Conservation (phyloP, 306 rosid species). For the Vicia sativa region DNA sequence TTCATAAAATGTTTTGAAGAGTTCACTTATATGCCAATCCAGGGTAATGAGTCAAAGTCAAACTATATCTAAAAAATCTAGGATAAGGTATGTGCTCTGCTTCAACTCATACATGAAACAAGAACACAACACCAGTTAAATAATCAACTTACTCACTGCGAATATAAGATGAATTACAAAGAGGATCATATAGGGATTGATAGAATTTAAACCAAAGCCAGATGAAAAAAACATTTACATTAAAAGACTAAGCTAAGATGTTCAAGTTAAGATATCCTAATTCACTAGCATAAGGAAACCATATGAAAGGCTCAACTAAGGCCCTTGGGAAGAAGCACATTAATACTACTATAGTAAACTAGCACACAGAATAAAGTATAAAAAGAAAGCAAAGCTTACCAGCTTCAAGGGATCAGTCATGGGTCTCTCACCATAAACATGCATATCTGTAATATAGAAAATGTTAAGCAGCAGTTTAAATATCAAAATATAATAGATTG, state of each 20-base stretch:
- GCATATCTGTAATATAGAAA: conserved; percentile 49
- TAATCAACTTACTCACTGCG: conserved; percentile 7
- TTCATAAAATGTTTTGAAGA: conserved; percentile 6
- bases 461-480: conserved; percentile 25
- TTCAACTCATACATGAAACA: conserved; percentile 17
- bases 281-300: conserved; percentile 21
- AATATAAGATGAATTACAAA: conserved; percentile 4
- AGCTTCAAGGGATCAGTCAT: conserved; percentile 75
- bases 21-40: conserved; percentile 11
- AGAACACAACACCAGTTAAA: conserved; percentile 32
- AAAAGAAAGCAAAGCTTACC: conserved; percentile 61
- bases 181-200: not conserved
- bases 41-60: conserved; percentile 8
- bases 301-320: conserved; percentile 1
- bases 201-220: too few relatives aligned
- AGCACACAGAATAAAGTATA: not conserved
- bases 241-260: conserved; percentile 2
- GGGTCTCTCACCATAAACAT: conserved; percentile 52
- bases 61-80: not conserved
- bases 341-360: conserved; percentile 27
- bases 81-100: conserved; percentile 16
- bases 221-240: too few relatives aligned
- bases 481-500: not conserved
- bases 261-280: conserved; percentile 20
- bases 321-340: conserved; percentile 23